Evolutionary conservation across 495 filamentous ascomycete genomes (phyloP).

Genomic region (Paragyromitra xinjiangensis): DNA sequence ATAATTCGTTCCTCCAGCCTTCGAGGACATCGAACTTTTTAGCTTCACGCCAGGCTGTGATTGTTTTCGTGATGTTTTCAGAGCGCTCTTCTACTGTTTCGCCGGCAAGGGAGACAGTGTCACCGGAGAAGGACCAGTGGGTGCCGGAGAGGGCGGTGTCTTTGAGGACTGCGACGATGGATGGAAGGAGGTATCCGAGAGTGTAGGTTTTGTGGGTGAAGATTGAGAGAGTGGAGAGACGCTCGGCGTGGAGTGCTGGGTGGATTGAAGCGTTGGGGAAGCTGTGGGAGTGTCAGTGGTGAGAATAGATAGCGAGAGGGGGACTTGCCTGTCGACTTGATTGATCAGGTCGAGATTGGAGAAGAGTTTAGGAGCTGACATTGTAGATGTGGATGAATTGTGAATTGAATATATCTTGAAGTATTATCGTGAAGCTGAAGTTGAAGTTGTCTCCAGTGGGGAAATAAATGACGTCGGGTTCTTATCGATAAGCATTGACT

Average conservation of each 20-base stretch:
- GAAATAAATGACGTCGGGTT: conserved; percentile 4
- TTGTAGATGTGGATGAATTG: conserved; percentile 10
- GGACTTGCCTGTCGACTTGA: conserved; percentile 49
- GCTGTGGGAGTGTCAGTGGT: conserved; percentile 29
- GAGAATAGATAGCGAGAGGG: not conserved
- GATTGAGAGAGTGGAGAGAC: conserved; percentile 31
- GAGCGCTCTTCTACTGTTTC: conserved; percentile 68
- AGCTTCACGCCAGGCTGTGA: conserved; percentile 70
- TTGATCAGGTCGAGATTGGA: conserved; percentile 57
- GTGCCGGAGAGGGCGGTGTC: conserved; percentile 43
- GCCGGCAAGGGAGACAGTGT: conserved; percentile 64
- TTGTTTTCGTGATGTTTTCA: conserved; percentile 66
- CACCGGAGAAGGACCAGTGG: conserved; percentile 63
- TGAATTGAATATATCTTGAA: not conserved
- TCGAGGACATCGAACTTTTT: conserved; percentile 74
- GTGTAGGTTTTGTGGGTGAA: conserved; percentile 50
- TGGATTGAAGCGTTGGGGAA: conserved; percentile 50
- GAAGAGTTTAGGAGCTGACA: conserved; percentile 42
- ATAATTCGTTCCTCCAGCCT: conserved; percentile 90
- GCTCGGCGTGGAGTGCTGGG: conserved; percentile 50
- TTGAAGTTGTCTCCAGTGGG: not conserved
- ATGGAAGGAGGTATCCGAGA: conserved; percentile 53
- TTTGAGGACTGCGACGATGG: conserved; percentile 38
- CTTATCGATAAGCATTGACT: conserved; percentile 26
- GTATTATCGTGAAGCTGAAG: not conserved